Percentiles rank a stretch among this genome's conserved stretches.
These are phyloP conservation scores for Gardenia jasminoides DNA, from an alignment of 257 asterid genomes.

Conservation along the genomic window DNA sequence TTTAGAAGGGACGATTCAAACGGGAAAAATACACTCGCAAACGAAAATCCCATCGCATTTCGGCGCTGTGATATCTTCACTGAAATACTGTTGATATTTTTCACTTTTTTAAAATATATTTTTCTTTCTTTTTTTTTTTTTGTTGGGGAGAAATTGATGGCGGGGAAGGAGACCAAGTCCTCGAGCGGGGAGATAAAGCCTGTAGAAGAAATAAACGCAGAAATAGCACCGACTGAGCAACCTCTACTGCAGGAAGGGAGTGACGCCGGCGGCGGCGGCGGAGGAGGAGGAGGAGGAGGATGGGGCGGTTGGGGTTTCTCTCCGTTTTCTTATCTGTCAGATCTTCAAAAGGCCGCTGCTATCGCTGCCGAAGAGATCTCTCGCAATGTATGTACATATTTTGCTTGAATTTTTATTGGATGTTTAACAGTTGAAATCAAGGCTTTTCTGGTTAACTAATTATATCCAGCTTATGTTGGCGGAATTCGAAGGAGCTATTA, in stretches of 20 bases:
- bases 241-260: slow-evolving; percentile 27
- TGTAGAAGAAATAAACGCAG: slow-evolving; percentile 18
- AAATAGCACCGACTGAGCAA: slow-evolving; percentile 16
- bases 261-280: slow-evolving; percentile 13
- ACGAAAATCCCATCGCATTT: background rate
- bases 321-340: slow-evolving; percentile 69
- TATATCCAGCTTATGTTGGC: background rate
- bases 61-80: background rate
- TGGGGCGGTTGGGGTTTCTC: slow-evolving; percentile 92
- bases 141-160: slow-evolving; percentile 35
- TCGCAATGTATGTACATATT: slow-evolving; percentile 57
- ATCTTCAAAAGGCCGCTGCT: slow-evolving; percentile 80
- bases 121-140: background rate
- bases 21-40: background rate
- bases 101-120: too few relatives aligned
- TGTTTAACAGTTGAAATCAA: background rate
- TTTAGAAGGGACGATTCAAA: background rate
- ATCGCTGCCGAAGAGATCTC: slow-evolving; percentile 90
- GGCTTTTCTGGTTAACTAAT: background rate
- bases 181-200: slow-evolving; percentile 45
- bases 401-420: background rate
- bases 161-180: slow-evolving; percentile 42
- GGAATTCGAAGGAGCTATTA: background rate
- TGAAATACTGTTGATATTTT: background rate
- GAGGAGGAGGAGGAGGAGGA: slow-evolving; percentile 44